A percentile compares a stretch with the other conserved stretches of the same genome.
Conservation (phyloP, 768 basidiomycete genomes). For the Sporobolomyces pararoseus region DNA sequence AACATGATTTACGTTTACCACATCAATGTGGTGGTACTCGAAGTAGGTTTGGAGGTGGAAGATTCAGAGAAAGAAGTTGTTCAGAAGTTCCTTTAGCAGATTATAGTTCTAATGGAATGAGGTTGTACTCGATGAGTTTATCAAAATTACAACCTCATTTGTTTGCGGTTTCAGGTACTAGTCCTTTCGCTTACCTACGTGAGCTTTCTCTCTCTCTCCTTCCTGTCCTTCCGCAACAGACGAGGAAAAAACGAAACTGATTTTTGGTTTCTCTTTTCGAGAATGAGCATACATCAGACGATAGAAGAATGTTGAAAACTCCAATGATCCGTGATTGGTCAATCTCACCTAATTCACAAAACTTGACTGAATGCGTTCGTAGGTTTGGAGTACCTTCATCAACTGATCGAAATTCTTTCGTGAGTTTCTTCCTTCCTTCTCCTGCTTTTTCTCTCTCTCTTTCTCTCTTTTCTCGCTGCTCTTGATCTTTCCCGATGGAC, state of each 20-base stretch:
- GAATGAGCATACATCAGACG: conserved; percentile 20
- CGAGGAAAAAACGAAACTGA: too few relatives aligned
- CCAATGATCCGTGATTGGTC: conserved; percentile 1
- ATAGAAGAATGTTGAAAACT: conserved; percentile 42
- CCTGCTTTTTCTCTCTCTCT: too few relatives aligned
- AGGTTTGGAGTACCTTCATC: conserved; percentile 39
- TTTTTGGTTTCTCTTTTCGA: neutral
- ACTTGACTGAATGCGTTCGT: conserved; percentile 44
- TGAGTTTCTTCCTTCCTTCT: neutral
- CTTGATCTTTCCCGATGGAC: too few relatives aligned
- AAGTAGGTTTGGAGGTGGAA: neutral
- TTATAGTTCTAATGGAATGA: conserved; percentile 24
- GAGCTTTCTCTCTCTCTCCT: neutral
- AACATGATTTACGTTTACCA: conserved; percentile 6
- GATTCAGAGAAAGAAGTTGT: conserved; percentile 2
- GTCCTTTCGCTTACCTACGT: conserved; percentile 42
- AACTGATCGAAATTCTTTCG: neutral
- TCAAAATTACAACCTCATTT: conserved; percentile 38
- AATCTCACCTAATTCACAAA: neutral
- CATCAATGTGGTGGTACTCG: neutral
- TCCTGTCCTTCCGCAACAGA: too few relatives aligned
- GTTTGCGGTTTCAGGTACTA: conserved; percentile 43
- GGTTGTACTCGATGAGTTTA: conserved; percentile 42
- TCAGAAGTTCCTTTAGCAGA: conserved; percentile 30
- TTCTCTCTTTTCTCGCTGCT: too few relatives aligned